Evolutionary conservation across 441 rosid genomes (phyloP).

Genomic region (Pelargonium cotyledonis): DNA sequence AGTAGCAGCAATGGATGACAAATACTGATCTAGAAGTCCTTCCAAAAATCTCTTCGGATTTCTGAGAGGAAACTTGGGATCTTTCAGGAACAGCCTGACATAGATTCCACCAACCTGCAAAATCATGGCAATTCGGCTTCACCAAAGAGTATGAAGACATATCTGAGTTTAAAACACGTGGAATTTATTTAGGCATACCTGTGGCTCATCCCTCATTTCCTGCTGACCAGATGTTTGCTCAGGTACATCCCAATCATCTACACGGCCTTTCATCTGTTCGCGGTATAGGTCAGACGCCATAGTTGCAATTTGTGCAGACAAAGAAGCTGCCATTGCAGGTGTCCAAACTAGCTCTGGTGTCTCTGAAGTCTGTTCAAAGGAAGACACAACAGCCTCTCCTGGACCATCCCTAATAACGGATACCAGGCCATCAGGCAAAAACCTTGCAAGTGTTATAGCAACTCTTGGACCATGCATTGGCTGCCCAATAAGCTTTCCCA

Average conservation of each 20-base stretch:
- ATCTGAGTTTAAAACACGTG: not conserved
- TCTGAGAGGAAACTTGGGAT: conserved; percentile 96
- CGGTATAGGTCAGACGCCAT: conserved; percentile 90
- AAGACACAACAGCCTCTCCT: conserved; percentile 93
- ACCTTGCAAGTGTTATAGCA: conserved; percentile 89
- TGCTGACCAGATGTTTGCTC: conserved; percentile 92
- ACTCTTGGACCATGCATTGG: conserved; percentile 99
- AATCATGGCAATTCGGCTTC: conserved; percentile 23
- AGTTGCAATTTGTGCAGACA: conserved; percentile 92
- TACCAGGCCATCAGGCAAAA: conserved; percentile 95
- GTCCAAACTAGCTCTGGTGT: conserved; percentile 99
- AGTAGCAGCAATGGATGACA: conserved; percentile 90
- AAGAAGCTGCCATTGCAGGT: conserved; percentile 99
- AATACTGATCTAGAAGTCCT: conserved; percentile 94
- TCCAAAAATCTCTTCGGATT: conserved; percentile 97
- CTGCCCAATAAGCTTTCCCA: conserved; percentile 96
- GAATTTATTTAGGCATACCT: conserved; percentile 42
- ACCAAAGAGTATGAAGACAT: too few species aligned
- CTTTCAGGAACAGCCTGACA: conserved; percentile 89
- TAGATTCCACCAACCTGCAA: conserved; percentile 95
- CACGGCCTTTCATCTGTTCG: conserved; percentile 89
- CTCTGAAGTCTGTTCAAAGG: conserved; percentile 89
- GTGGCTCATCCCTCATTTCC: conserved; percentile 92
- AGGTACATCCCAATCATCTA: conserved; percentile 97
- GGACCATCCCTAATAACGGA: conserved; percentile 96